Evolutionary conservation across 2,329 filamentous ascomycete species (phyloP).

Genomic region (Cladophialophora immunda): DNA sequence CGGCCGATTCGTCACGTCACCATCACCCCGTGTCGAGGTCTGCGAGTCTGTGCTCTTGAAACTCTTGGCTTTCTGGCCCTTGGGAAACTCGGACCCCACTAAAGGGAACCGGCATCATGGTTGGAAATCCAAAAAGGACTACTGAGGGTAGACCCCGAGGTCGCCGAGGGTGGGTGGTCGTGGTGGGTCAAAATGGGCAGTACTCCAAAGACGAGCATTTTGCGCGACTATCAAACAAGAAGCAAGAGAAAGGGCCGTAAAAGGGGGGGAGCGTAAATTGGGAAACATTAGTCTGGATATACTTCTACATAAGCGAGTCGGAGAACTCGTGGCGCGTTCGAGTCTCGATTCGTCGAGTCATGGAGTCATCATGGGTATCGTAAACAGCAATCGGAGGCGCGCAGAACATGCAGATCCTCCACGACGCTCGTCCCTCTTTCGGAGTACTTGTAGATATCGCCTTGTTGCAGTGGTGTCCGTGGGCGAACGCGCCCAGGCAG

Average conservation of each 20-base stretch:
- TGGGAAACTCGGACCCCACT: not conserved
- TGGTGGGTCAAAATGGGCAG: constrained; percentile 12
- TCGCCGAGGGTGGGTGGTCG: constrained; percentile 22
- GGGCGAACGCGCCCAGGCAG: not conserved
- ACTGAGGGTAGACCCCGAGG: constrained; percentile 33
- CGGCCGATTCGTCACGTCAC: too few relatives aligned
- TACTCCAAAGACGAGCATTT: not conserved
- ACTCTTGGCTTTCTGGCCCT: not conserved
- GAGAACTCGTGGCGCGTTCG: constrained; percentile 8
- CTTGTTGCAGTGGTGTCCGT: not conserved
- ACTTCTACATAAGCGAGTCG: constrained; percentile 21
- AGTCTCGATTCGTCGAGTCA: not conserved
- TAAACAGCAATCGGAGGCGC: constrained; percentile 8
- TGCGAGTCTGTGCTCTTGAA: too few relatives aligned
- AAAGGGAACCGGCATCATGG: constrained; percentile 1
- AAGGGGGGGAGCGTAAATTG: not conserved
- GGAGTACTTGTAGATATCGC: not conserved
- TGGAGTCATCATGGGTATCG: constrained; percentile 18
- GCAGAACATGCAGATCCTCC: constrained; percentile 5
- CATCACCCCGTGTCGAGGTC: not conserved
- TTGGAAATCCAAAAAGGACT: not conserved
- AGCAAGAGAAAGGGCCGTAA: not conserved
- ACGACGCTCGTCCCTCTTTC: not conserved
- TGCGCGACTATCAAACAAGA: not conserved
- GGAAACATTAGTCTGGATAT: constrained; percentile 6